phyloP scores from a whole-genome alignment of 108 stramenopile genomes.

The Pseudonitzschia delicatissima region DNA sequence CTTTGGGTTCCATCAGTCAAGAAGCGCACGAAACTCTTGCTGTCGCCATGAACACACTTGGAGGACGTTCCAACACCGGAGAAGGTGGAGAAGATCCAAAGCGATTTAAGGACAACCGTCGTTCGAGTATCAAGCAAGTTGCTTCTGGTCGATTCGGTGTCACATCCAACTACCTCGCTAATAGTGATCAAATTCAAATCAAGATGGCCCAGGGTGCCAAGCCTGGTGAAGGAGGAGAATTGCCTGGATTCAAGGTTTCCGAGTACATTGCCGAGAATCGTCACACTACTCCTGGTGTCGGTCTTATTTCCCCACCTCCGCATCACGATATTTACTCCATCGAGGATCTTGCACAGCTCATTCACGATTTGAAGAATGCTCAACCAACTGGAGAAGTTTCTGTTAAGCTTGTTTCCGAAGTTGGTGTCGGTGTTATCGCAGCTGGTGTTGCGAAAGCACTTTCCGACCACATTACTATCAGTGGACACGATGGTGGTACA shows the following conservation, averaged over 20 bases:
- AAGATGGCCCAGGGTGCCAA: constrained; percentile 98
- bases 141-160: constrained; percentile 95
- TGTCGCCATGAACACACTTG: constrained; percentile 89
- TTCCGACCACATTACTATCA: constrained; percentile 91
- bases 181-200: constrained; percentile 96
- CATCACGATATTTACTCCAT: constrained; percentile 98
- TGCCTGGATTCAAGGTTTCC: constrained; percentile 94
- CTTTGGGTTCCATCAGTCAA: constrained; percentile 90
- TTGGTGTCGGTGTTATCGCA: constrained; percentile 96
- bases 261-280: constrained; percentile 92
- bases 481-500: constrained; percentile 94
- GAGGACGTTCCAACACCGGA: constrained; percentile 92
- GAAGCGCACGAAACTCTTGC: constrained; percentile 95
- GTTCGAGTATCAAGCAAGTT: constrained; percentile 92
- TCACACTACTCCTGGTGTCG: constrained; percentile 92
- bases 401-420: constrained; percentile 98
- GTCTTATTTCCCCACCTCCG: constrained; percentile 94
- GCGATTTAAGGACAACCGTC: constrained; percentile 87
- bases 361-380: constrained; percentile 95
- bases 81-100: constrained; percentile 94
- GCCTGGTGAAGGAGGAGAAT: constrained; percentile 96
- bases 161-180: constrained; percentile 93
- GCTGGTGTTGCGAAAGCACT: constrained; percentile 96
- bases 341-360: constrained; percentile 96
- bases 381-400: constrained; percentile 92